Conservation (phyloP, 768 basidiomycete species). For the Saitozyma podzolica region DNA sequence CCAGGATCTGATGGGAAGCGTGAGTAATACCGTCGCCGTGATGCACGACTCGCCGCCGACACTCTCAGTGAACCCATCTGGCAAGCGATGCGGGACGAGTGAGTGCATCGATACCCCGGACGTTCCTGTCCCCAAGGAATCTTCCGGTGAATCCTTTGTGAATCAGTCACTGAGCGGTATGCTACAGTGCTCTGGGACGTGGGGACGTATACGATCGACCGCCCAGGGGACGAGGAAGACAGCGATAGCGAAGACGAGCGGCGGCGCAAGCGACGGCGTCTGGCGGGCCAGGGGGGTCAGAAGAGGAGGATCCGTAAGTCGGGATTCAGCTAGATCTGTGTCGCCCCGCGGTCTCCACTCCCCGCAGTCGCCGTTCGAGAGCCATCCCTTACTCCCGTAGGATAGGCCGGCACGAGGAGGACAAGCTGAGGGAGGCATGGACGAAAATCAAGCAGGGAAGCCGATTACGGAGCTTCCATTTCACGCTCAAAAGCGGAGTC, state of each 20-base stretch:
- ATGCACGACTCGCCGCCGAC: not conserved
- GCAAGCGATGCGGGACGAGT: slow-evolving; percentile 29
- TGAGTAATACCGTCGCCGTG: slow-evolving; percentile 1
- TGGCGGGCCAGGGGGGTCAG: slow-evolving; percentile 2
- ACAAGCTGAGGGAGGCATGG: slow-evolving; percentile 25
- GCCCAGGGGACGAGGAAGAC: slow-evolving; percentile 11
- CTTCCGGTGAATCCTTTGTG: not conserved
- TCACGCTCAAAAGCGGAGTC: slow-evolving; percentile 33
- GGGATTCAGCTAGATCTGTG: not conserved
- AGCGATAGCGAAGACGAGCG: slow-evolving; percentile 27
- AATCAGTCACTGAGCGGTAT: not conserved
- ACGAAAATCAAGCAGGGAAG: slow-evolving; percentile 15
- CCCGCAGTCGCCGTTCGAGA: not conserved
- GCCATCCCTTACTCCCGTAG: slow-evolving; percentile 4
- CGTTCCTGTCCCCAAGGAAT: not conserved
- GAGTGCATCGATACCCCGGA: not conserved
- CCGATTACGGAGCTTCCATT: slow-evolving; percentile 27
- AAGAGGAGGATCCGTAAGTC: slow-evolving; percentile 9
- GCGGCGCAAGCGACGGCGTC: slow-evolving; percentile 14
- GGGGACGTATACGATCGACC: slow-evolving; percentile 35
- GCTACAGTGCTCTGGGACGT: slow-evolving; percentile 44
- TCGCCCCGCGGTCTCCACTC: not conserved
- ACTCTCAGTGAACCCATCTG: slow-evolving; percentile 7
- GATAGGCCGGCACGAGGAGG: slow-evolving; percentile 31
- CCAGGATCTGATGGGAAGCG: slow-evolving; percentile 15